A percentile compares a stretch with the other conserved stretches of the same genome.
phyloP scores from a whole-genome alignment of 1,284 basidiomycete species.

The Rhodotorula sp. region DNA sequence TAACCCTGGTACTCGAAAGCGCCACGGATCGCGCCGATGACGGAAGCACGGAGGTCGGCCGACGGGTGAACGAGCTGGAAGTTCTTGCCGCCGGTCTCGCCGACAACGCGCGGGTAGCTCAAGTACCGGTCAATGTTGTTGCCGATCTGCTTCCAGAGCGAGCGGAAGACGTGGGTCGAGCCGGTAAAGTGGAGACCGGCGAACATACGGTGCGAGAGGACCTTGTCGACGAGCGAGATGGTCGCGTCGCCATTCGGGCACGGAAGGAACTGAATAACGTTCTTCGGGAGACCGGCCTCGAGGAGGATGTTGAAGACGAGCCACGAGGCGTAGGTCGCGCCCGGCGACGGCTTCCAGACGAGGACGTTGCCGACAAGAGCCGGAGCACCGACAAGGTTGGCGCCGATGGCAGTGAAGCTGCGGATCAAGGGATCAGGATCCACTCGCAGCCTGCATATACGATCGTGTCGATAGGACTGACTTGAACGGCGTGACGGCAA shows the following conservation, averaged over 20 bases:
- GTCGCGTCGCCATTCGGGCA: conserved; percentile 43
- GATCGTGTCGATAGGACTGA: conserved; percentile 54
- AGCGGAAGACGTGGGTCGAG: conserved; percentile 88
- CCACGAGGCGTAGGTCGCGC: conserved; percentile 93
- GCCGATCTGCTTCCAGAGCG: conserved; percentile 94
- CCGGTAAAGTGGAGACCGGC: conserved; percentile 95
- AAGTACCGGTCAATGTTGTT: conserved; percentile 80
- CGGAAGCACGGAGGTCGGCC: conserved; percentile 83
- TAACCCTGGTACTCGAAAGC: conserved; percentile 95
- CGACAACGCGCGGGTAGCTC: conserved; percentile 90
- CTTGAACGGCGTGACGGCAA: conserved; percentile 98
- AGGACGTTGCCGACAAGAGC: conserved; percentile 93
- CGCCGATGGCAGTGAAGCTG: conserved; percentile 78
- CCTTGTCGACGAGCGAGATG: conserved; percentile 65
- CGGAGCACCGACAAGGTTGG: conserved; percentile 79
- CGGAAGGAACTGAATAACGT: conserved; percentile 96
- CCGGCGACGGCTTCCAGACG: conserved; percentile 97
- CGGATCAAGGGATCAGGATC: not conserved
- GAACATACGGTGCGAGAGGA: conserved; percentile 71
- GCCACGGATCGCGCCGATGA: conserved; percentile 79
- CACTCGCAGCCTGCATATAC: not conserved
- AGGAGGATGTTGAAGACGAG: conserved; percentile 84
- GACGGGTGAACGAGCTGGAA: conserved; percentile 90
- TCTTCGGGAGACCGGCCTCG: conserved; percentile 90
- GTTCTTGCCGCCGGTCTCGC: conserved; percentile 93